phyloP scores from a whole-genome alignment of 2,329 filamentous ascomycete genomes.

The Epichloe scottii region DNA sequence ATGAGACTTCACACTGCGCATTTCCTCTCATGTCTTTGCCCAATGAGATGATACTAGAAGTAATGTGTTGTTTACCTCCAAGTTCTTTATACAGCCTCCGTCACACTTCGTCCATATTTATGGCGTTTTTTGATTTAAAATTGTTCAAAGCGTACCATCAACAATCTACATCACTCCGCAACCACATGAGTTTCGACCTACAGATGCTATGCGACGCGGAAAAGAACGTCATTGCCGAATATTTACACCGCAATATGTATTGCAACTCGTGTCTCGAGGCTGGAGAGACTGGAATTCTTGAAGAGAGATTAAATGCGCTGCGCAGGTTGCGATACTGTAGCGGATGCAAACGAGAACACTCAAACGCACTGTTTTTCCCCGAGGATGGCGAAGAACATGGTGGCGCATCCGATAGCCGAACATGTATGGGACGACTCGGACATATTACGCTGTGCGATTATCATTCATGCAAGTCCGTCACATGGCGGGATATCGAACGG shows the following conservation, averaged over 20 bases:
- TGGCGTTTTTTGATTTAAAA: neutral
- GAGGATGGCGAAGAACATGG: neutral
- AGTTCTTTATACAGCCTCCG: neutral
- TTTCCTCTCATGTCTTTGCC: neutral
- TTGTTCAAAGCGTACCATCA: neutral
- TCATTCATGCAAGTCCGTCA: neutral
- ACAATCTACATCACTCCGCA: neutral
- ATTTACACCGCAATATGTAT: neutral
- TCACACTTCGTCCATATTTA: neutral
- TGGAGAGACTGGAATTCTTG: neutral
- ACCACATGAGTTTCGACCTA: neutral
- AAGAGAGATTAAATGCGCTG: neutral
- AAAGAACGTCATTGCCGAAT: neutral
- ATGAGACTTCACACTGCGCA: neutral
- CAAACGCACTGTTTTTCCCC: neutral
- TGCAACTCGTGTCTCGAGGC: neutral
- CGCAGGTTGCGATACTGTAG: neutral
- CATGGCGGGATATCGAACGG: neutral
- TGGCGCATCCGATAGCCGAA: neutral
- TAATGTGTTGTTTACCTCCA: neutral
- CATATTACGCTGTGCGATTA: constrained; percentile 1
- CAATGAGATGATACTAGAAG: neutral
- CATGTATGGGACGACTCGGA: constrained; percentile 1
- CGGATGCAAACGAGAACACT: neutral
- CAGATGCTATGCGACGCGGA: neutral